These are phyloP conservation scores for Phaffia australis DNA, from an alignment of 768 basidiomycete genomes.

Conservation along the genomic window DNA sequence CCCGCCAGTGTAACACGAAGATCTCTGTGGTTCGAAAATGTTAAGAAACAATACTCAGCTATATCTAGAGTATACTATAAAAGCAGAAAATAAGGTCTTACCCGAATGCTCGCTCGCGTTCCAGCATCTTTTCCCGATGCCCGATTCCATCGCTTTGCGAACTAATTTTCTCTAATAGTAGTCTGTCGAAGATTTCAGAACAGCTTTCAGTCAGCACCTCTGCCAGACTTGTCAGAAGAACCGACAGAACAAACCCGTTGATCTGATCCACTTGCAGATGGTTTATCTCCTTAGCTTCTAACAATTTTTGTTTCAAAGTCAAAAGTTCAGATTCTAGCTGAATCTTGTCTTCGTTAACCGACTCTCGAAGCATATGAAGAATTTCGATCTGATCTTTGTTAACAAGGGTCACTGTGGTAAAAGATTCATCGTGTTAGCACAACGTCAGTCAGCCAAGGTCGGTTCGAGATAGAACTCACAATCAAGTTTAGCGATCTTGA, in stretches of 20 bases:
- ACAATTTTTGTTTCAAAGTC: conserved; percentile 55
- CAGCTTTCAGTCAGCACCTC: background rate
- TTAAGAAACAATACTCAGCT: background rate
- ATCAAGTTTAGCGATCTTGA: conserved; percentile 76
- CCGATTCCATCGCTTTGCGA: conserved; percentile 83
- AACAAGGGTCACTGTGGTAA: conserved; percentile 62
- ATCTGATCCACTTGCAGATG: conserved; percentile 67
- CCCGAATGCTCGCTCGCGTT: conserved; percentile 77
- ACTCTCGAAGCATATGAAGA: conserved; percentile 64
- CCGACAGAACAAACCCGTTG: conserved; percentile 28
- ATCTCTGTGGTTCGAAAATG: conserved; percentile 49
- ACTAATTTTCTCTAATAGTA: conserved; percentile 84
- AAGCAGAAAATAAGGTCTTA: conserved; percentile 35
- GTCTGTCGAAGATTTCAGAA: conserved; percentile 41
- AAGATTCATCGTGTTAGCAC: background rate
- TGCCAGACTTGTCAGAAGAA: background rate
- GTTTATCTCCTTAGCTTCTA: conserved; percentile 67
- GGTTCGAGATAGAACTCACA: conserved; percentile 43
- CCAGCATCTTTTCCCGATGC: conserved; percentile 73
- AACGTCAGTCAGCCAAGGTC: conserved; percentile 16
- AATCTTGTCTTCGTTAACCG: conserved; percentile 76
- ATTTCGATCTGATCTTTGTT: conserved; percentile 91
- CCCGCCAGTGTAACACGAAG: conserved; percentile 64
- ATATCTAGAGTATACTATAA: background rate
- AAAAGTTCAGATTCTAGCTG: conserved; percentile 59